These are phyloP conservation scores for Physcia stellaris DNA, from an alignment of 495 filamentous ascomycete species.

Conservation along the genomic window DNA sequence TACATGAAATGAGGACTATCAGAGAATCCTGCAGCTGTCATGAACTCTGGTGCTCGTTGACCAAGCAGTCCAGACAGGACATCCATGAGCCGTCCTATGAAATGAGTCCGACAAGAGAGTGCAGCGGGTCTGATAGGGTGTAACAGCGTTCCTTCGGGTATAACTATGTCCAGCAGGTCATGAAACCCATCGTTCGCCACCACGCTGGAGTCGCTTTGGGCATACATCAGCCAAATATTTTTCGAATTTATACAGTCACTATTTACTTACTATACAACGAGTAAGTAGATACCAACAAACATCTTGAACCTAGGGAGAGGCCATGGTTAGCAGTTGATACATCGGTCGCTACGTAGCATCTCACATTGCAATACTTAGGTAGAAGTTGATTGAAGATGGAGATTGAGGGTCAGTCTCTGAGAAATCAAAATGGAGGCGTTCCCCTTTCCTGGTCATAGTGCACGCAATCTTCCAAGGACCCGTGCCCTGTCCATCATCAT, in stretches of 20 bases:
- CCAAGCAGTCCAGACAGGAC: slow-evolving; percentile 36
- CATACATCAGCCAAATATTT: too few species aligned
- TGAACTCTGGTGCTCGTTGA: slow-evolving; percentile 31
- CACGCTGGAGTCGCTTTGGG: slow-evolving; percentile 22
- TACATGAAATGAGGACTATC: slow-evolving; percentile 40
- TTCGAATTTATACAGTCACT: too few species aligned
- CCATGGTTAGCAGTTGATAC: too few species aligned
- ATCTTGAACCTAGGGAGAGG: slow-evolving; percentile 24
- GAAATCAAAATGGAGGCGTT: slow-evolving; percentile 33
- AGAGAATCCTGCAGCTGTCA: slow-evolving; percentile 35
- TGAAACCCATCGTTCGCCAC: slow-evolving; percentile 36
- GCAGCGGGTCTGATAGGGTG: slow-evolving; percentile 35
- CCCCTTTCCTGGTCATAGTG: slow-evolving; percentile 28
- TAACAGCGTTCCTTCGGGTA: slow-evolving; percentile 31
- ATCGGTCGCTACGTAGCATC: not conserved
- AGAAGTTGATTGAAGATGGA: slow-evolving; percentile 35
- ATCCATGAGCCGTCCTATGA: slow-evolving; percentile 32
- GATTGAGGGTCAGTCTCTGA: slow-evolving; percentile 33
- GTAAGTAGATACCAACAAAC: slow-evolving; percentile 36
- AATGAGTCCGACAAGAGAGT: slow-evolving; percentile 34
- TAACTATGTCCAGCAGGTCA: slow-evolving; percentile 33
- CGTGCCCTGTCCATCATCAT: slow-evolving; percentile 36
- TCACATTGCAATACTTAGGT: slow-evolving; percentile 32
- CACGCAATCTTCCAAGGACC: slow-evolving; percentile 37
- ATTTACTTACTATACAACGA: slow-evolving; percentile 23